Conservation (phyloP, 257 asterid genomes). For the Avicennia marina region DNA sequence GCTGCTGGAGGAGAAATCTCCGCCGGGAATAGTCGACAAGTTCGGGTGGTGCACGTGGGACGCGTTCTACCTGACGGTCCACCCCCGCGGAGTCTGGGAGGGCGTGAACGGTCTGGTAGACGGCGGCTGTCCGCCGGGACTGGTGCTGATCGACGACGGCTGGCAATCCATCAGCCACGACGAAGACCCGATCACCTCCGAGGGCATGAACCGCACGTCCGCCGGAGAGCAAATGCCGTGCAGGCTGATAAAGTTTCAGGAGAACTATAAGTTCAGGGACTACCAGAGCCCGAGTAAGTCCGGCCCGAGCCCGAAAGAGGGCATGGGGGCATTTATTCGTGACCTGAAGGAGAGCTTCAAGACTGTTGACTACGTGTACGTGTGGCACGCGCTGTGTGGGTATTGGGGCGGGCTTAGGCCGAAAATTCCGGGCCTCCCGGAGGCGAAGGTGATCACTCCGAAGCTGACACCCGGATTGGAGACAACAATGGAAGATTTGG, state of each 20-base stretch:
- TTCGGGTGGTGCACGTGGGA: background rate
- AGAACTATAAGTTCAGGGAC: background rate
- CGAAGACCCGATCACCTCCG: background rate
- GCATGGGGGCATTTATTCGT: background rate
- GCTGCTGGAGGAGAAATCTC: background rate
- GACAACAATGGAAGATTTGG: background rate
- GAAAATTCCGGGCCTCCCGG: background rate
- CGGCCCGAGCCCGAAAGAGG: conserved; percentile 17
- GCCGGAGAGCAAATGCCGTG: background rate
- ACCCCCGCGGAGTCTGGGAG: background rate
- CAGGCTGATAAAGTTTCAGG: background rate
- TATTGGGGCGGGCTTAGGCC: background rate
- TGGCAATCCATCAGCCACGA: conserved; percentile 74
- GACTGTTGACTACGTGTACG: background rate
- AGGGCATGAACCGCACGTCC: background rate
- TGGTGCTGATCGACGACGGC: conserved; percentile 20
- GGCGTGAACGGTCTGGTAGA: background rate
- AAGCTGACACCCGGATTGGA: background rate
- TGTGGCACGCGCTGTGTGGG: background rate
- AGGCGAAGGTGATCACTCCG: background rate
- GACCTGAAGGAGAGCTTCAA: background rate
- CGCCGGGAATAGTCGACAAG: background rate
- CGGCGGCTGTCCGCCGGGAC: background rate
- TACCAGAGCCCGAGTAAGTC: conserved; percentile 16
- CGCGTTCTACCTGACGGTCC: background rate